phyloP scores from a whole-genome alignment of 139 green algal species.

The Picochlorum sp. region DNA sequence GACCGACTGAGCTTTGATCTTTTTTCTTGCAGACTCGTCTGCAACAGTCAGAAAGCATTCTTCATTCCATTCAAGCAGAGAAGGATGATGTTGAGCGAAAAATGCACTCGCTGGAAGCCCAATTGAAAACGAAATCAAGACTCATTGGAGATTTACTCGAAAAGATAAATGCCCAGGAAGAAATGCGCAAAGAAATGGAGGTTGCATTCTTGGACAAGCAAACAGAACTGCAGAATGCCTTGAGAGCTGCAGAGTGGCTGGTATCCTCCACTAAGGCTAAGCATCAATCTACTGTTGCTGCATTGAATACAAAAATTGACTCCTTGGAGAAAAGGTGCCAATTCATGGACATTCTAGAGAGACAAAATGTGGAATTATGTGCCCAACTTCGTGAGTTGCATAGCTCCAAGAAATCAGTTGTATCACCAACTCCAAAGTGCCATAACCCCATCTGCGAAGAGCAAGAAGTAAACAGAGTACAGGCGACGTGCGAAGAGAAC shows the following conservation, averaged over 20 bases:
- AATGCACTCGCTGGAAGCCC: background rate
- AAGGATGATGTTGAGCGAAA: no score
- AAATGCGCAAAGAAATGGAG: background rate
- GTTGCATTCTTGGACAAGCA: background rate
- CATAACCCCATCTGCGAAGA: no score
- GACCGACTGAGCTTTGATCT: no score
- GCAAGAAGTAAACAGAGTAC: no score
- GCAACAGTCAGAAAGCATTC: no score
- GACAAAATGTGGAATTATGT: constrained; percentile 1
- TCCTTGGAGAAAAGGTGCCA: background rate
- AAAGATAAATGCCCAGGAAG: background rate
- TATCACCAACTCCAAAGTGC: no score
- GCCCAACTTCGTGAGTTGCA: no score
- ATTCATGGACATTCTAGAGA: background rate
- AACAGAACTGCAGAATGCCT: background rate
- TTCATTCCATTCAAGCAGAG: no score
- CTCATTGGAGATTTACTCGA: background rate
- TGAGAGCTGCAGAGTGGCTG: background rate
- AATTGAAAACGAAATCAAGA: background rate
- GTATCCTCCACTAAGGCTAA: background rate
- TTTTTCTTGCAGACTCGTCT: no score
- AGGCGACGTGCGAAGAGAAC: background rate
- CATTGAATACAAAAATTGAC: background rate
- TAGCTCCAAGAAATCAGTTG: no score
- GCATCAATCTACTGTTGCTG: background rate